Conservation (phyloP, 2,329 filamentous ascomycete species). For the Aspergillus sp. region DNA sequence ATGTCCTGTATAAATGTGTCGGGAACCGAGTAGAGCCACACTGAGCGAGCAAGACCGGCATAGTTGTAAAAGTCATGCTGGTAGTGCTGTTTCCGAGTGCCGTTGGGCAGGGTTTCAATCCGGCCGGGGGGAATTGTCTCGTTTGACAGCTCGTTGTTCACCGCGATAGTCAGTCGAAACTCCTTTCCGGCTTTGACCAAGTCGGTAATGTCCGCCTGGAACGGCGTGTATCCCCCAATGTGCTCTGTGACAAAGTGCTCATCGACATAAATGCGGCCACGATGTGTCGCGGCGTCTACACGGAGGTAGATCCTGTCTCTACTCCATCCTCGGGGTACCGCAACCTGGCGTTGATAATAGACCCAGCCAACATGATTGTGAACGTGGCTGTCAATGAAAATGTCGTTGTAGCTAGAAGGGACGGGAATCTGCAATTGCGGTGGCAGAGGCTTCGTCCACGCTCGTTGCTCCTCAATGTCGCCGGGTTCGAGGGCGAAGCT, state of each 20-base stretch:
- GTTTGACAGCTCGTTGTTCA: slow-evolving; percentile 36
- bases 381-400: slow-evolving; percentile 22
- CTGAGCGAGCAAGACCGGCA: slow-evolving; percentile 33
- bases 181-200: slow-evolving; percentile 25
- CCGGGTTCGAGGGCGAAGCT: too few species aligned
- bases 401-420: slow-evolving; percentile 25
- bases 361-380: slow-evolving; percentile 38
- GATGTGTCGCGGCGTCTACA: slow-evolving; percentile 34
- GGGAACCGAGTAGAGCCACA: slow-evolving; percentile 34
- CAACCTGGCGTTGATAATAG: slow-evolving; percentile 35
- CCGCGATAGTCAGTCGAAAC: slow-evolving; percentile 37
- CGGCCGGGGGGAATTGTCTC: slow-evolving; percentile 35
- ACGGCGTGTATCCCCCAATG: slow-evolving; percentile 34
- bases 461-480: too few species aligned
- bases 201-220: slow-evolving; percentile 31
- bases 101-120: slow-evolving; percentile 11
- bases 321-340: slow-evolving; percentile 27
- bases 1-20: slow-evolving; percentile 27
- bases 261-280: slow-evolving; percentile 34
- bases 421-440: slow-evolving; percentile 5
- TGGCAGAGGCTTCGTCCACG: too few species aligned
- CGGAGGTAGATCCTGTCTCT: slow-evolving; percentile 27
- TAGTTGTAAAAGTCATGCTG: slow-evolving; percentile 41
- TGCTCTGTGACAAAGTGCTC: slow-evolving; percentile 31
- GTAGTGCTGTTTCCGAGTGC: slow-evolving; percentile 27